phyloP scores from a whole-genome alignment of 345 rosid genomes.

The Aquilaria malaccensis region DNA sequence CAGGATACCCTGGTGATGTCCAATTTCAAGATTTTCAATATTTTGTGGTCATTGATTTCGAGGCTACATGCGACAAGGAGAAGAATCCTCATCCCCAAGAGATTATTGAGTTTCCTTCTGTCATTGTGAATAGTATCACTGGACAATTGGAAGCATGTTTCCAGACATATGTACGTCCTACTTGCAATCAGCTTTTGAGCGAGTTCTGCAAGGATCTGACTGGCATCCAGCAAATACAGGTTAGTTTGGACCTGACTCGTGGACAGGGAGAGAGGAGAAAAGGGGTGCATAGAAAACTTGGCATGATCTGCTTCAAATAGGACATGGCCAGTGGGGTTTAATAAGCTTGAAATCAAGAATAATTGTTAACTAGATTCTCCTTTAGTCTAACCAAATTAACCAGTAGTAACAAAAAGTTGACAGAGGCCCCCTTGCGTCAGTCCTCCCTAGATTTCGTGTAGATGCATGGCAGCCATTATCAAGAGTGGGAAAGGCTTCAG shows the following conservation, averaged over 20 bases:
- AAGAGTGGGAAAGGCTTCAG: no score
- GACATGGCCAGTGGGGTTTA: no score
- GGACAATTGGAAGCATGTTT: conserved; percentile 43
- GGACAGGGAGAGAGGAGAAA: no score
- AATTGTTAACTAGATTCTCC: no score
- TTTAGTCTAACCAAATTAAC: no score
- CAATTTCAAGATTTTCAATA: conserved; percentile 49
- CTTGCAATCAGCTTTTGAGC: conserved; percentile 35
- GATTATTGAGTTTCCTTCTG: conserved; percentile 52
- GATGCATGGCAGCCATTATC: no score
- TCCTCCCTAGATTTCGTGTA: no score
- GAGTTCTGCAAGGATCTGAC: conserved; percentile 51
- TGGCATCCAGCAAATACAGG: conserved; percentile 49
- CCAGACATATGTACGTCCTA: conserved; percentile 46
- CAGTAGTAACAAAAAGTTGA: no score
- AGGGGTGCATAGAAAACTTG: no score
- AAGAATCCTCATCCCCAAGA: conserved; percentile 43
- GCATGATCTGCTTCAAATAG: no score
- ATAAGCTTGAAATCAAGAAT: no score
- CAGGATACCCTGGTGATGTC: conserved; percentile 28
- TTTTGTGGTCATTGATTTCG: conserved; percentile 51
- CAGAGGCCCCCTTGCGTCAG: no score
- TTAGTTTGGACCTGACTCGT: conserved; percentile 6
- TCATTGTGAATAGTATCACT: conserved; percentile 33
- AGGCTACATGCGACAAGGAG: conserved; percentile 49